A percentile compares a stretch with the other conserved stretches of the same genome.
These are phyloP conservation scores for Lactarius deliciosus DNA, from an alignment of 768 basidiomycete species.

Conservation along the genomic window DNA sequence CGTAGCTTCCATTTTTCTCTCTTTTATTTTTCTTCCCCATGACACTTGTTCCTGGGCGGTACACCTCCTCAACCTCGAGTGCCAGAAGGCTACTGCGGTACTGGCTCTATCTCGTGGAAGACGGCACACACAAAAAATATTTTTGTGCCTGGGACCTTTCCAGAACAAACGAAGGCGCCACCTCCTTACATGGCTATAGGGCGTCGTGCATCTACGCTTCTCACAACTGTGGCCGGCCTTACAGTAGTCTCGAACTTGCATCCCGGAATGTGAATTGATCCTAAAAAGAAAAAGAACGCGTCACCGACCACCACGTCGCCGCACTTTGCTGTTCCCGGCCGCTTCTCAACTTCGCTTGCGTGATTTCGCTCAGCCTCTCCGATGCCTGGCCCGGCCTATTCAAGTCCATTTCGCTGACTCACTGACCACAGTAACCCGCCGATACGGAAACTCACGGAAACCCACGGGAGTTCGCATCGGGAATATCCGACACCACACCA, in stretches of 20 bases:
- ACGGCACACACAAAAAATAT: background rate
- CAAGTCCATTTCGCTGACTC: background rate
- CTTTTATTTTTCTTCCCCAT: background rate
- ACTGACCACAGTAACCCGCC: background rate
- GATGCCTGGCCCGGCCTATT: background rate
- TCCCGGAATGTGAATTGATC: too few species aligned
- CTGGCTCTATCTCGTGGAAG: background rate
- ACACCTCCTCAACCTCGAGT: background rate
- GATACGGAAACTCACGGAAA: background rate
- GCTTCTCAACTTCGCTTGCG: background rate
- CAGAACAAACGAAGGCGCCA: background rate
- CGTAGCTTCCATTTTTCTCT: background rate
- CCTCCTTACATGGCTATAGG: too few species aligned
- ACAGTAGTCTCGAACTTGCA: too few species aligned
- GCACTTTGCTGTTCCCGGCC: background rate
- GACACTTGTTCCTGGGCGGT: background rate
- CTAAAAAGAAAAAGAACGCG: too few species aligned
- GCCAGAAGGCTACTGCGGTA: background rate
- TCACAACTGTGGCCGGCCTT: too few species aligned
- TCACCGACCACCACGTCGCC: background rate
- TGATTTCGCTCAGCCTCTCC: background rate
- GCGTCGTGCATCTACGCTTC: too few species aligned
- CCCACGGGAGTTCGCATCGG: background rate
- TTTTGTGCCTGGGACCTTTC: background rate
- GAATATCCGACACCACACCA: background rate